phyloP scores from a whole-genome alignment of 768 basidiomycete genomes.

The Lactarius tabidus region DNA sequence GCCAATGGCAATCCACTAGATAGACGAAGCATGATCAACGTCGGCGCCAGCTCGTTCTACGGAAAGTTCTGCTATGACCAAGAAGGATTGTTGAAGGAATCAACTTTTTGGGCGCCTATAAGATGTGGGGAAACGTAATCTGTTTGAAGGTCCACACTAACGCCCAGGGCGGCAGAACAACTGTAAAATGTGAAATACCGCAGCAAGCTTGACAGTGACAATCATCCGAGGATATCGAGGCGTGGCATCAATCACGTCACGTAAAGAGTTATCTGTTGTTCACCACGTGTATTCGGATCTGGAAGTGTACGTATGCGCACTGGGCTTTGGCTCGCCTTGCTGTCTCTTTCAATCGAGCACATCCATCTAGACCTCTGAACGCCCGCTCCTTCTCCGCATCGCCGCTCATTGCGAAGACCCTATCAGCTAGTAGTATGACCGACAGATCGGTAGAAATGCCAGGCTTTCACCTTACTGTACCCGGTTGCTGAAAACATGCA shows the following conservation, averaged over 20 bases:
- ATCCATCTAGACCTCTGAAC: background rate
- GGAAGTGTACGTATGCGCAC: background rate
- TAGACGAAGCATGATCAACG: constrained; percentile 12
- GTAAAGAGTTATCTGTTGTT: constrained; percentile 2
- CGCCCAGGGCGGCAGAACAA: constrained; percentile 4
- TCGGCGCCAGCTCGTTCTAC: constrained; percentile 1
- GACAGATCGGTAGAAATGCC: constrained; percentile 20
- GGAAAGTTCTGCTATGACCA: constrained; percentile 8
- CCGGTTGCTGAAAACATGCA: constrained; percentile 13
- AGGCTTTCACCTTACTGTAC: constrained; percentile 16
- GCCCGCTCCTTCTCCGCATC: constrained; percentile 13
- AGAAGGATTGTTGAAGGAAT: background rate
- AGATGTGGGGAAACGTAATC: constrained; percentile 3
- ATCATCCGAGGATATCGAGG: background rate
- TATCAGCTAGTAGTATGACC: constrained; percentile 9
- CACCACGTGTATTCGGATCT: constrained; percentile 13
- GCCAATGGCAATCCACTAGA: constrained; percentile 25
- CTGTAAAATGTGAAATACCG: background rate
- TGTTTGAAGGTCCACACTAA: background rate
- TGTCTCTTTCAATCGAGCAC: background rate
- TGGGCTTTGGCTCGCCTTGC: background rate
- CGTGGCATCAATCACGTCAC: constrained; percentile 2
- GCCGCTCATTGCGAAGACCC: constrained; percentile 11
- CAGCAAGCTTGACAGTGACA: constrained; percentile 12
- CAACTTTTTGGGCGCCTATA: background rate